These are phyloP conservation scores for Solanum chiquidenum DNA, from an alignment of 257 asterid species.

Conservation along the genomic window DNA sequence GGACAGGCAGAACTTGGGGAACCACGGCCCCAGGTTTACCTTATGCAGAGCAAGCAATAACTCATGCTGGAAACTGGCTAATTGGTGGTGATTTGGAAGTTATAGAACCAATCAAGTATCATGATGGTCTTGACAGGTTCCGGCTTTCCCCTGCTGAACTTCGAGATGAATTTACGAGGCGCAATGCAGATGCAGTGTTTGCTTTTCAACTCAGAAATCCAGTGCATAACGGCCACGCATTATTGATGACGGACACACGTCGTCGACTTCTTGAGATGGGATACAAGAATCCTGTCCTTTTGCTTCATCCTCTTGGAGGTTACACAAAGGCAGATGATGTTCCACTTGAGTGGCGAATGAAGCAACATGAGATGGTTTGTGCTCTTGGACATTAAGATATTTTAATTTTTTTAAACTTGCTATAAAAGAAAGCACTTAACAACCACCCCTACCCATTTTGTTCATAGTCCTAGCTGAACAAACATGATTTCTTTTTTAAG, in stretches of 20 bases:
- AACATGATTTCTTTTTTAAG: background rate
- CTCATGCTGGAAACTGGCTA: constrained; percentile 74
- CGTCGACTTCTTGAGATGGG: constrained; percentile 91
- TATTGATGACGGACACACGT: constrained; percentile 86
- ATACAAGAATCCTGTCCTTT: constrained; percentile 67
- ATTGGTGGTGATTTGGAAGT: constrained; percentile 90
- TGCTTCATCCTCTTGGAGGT: constrained; percentile 90
- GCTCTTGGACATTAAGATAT: background rate
- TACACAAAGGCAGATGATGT: constrained; percentile 93
- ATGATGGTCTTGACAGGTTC: constrained; percentile 71
- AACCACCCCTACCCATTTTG: background rate
- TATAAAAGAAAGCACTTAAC: background rate
- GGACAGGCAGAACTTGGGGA: constrained; percentile 93
- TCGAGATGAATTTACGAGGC: constrained; percentile 56
- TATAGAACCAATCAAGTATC: constrained; percentile 53
- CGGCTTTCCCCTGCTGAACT: constrained; percentile 82
- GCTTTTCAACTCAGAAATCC: constrained; percentile 97
- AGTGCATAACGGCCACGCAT: constrained; percentile 89
- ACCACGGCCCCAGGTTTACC: constrained; percentile 85
- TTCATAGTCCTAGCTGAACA: background rate
- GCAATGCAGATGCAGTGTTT: constrained; percentile 85
- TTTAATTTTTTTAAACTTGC: background rate
- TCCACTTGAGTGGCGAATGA: constrained; percentile 89
- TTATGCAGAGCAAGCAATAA: constrained; percentile 62
- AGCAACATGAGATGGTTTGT: constrained; percentile 92